Evolutionary conservation across 768 basidiomycete species (phyloP).

Genomic region (Suillus cothurnatus): DNA sequence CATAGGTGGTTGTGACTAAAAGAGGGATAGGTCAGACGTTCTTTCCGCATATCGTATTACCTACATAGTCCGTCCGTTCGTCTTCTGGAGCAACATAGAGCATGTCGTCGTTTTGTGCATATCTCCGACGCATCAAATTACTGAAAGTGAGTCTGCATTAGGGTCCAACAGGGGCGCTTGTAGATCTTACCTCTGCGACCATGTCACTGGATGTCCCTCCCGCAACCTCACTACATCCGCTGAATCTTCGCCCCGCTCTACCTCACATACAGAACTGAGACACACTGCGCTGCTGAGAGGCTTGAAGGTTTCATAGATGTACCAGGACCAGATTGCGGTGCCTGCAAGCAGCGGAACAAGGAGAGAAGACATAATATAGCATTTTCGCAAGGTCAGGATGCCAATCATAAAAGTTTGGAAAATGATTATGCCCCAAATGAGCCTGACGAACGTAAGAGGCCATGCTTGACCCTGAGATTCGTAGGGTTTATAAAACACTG

Average conservation of each 20-base stretch:
- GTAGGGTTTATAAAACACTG: slow-evolving; percentile 98
- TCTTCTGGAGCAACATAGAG: slow-evolving; percentile 96
- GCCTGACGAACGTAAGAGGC: slow-evolving; percentile 91
- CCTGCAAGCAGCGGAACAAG: slow-evolving; percentile 76
- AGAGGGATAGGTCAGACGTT: background rate
- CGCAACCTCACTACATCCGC: slow-evolving; percentile 74
- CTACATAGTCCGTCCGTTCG: slow-evolving; percentile 85
- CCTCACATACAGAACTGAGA: slow-evolving; percentile 85
- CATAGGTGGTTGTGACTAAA: slow-evolving; percentile 94
- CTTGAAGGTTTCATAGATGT: slow-evolving; percentile 63
- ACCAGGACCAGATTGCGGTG: slow-evolving; percentile 83
- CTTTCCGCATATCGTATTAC: slow-evolving; percentile 17
- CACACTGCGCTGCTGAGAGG: slow-evolving; percentile 83
- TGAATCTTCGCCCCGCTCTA: slow-evolving; percentile 86
- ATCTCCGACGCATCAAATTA: slow-evolving; percentile 82
- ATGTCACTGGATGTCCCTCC: slow-evolving; percentile 83
- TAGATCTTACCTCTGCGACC: slow-evolving; percentile 76
- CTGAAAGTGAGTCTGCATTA: slow-evolving; percentile 38
- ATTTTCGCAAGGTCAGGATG: slow-evolving; percentile 75
- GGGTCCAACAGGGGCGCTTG: background rate
- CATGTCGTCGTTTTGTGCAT: slow-evolving; percentile 92
- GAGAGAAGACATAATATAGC: slow-evolving; percentile 57
- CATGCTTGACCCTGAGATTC: slow-evolving; percentile 97
- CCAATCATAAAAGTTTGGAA: slow-evolving; percentile 98
- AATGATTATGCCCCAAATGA: slow-evolving; percentile 90